Evolutionary conservation across 2,329 filamentous ascomycete species (phyloP).

Genomic region (Ophiostoma piceae): DNA sequence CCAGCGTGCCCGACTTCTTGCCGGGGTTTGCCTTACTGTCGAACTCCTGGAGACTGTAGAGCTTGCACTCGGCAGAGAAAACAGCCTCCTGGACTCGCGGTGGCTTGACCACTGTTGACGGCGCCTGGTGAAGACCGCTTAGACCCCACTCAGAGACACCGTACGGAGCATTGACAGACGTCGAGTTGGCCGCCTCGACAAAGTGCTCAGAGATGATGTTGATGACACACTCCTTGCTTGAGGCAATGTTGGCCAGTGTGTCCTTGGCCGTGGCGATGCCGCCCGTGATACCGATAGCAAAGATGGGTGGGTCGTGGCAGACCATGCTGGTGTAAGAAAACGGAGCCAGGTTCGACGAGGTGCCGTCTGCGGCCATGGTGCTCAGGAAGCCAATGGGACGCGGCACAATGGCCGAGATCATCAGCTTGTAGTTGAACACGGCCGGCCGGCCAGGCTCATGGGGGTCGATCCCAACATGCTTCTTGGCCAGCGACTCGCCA

Average conservation of each 20-base stretch:
- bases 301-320: slow-evolving; percentile 80
- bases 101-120: slow-evolving; percentile 52
- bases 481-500: slow-evolving; percentile 35
- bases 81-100: slow-evolving; percentile 76
- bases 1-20: slow-evolving; percentile 68
- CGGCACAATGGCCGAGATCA: slow-evolving; percentile 78
- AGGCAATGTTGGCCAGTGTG: slow-evolving; percentile 66
- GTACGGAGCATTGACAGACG: slow-evolving; percentile 70
- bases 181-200: slow-evolving; percentile 81
- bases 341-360: slow-evolving; percentile 68
- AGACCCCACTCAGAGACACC: slow-evolving; percentile 75
- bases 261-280: slow-evolving; percentile 61
- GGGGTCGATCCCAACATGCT: slow-evolving; percentile 75
- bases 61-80: slow-evolving; percentile 73
- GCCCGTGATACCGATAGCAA: slow-evolving; percentile 54
- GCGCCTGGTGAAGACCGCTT: slow-evolving; percentile 64
- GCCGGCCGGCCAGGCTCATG: slow-evolving; percentile 63
- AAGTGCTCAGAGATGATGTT: slow-evolving; percentile 84
- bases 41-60: slow-evolving; percentile 72
- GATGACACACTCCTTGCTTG: slow-evolving; percentile 70
- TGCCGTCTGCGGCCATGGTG: slow-evolving; percentile 54
- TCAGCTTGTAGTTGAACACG: slow-evolving; percentile 80
- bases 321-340: slow-evolving; percentile 84
- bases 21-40: slow-evolving; percentile 65
- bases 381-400: slow-evolving; percentile 68